These are phyloP conservation scores for Omphalea diandra DNA, from an alignment of 441 rosid species.

Conservation along the genomic window DNA sequence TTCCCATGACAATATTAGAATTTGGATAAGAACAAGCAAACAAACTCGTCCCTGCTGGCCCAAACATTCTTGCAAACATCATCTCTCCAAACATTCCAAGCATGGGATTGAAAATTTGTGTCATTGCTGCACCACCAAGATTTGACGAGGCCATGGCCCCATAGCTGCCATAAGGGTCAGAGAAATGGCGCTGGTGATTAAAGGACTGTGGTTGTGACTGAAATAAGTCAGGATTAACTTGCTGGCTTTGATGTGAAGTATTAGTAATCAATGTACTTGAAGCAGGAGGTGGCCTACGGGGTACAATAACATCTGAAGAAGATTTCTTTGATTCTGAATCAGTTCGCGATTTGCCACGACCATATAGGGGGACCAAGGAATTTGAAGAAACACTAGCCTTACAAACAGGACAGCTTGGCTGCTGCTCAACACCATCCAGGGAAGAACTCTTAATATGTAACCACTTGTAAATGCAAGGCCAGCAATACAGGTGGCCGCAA, in stretches of 20 bases:
- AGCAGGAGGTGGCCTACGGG: slow-evolving; percentile 57
- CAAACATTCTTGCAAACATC: slow-evolving; percentile 47
- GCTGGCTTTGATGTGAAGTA: slow-evolving; percentile 34
- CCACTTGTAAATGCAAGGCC: slow-evolving; percentile 94
- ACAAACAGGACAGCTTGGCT: slow-evolving; percentile 74
- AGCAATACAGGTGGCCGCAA: slow-evolving; percentile 86
- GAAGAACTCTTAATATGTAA: slow-evolving; percentile 62
- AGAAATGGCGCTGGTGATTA: slow-evolving; percentile 35
- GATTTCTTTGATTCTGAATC: slow-evolving; percentile 35
- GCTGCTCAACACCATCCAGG: slow-evolving; percentile 43
- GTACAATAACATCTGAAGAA: slow-evolving; percentile 34
- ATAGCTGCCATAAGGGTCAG: slow-evolving; percentile 37
- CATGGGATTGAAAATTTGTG: slow-evolving; percentile 45
- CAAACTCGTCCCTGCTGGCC: slow-evolving; percentile 46
- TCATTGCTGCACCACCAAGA: slow-evolving; percentile 26
- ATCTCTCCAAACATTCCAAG: slow-evolving; percentile 65
- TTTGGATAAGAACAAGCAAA: slow-evolving; percentile 48
- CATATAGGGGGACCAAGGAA: slow-evolving; percentile 76
- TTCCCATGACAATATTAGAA: slow-evolving; percentile 46
- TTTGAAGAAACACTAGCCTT: slow-evolving; percentile 59
- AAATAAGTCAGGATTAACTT: slow-evolving; percentile 27
- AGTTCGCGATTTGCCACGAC: slow-evolving; percentile 52
- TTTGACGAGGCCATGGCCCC: slow-evolving; percentile 36
- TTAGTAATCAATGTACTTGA: slow-evolving; percentile 24
- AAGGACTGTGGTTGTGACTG: slow-evolving; percentile 34